A percentile compares a stretch with the other conserved stretches of the same genome.
phyloP scores from a whole-genome alignment of 371 early-diverging fungal species.

The Conidiobolus incongruus region DNA sequence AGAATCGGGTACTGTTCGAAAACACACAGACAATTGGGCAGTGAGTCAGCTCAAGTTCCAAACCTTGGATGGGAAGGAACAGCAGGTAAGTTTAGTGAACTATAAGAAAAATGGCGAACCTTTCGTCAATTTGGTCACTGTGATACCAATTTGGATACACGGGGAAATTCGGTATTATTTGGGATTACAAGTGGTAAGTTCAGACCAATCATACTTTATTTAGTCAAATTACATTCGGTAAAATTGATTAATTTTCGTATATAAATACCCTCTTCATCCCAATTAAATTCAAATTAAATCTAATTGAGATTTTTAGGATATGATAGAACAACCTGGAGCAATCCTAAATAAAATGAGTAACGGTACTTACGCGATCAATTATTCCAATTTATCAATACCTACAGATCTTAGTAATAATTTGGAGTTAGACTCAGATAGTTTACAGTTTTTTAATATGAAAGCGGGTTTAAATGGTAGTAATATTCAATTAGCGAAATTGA shows the following conservation, averaged over 20 bases:
- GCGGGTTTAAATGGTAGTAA: constrained; percentile 3
- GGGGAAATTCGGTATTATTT: constrained; percentile 29
- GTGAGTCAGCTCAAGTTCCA: constrained; percentile 24
- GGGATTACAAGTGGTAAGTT: constrained; percentile 27
- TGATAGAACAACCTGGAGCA: constrained; percentile 40
- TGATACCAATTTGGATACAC: constrained; percentile 28
- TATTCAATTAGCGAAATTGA: background rate
- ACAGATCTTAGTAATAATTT: constrained; percentile 15
- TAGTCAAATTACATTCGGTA: too few species aligned
- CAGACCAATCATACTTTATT: background rate
- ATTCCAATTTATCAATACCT: constrained; percentile 8
- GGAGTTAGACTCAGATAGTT: constrained; percentile 11
- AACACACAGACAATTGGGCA: constrained; percentile 29
- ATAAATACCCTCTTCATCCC: background rate
- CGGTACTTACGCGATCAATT: constrained; percentile 27
- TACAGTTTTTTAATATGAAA: constrained; percentile 1
- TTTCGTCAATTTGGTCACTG: constrained; percentile 42
- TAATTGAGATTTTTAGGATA: constrained; percentile 16
- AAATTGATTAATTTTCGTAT: background rate
- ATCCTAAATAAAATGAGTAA: constrained; percentile 32
- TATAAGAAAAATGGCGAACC: constrained; percentile 45
- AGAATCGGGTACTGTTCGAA: constrained; percentile 20
- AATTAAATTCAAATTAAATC: too few species aligned
- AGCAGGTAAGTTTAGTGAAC: constrained; percentile 37
- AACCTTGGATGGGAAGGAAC: constrained; percentile 24